phyloP scores from a whole-genome alignment of 1,284 basidiomycete genomes.

The Cryptococcus sp. region DNA sequence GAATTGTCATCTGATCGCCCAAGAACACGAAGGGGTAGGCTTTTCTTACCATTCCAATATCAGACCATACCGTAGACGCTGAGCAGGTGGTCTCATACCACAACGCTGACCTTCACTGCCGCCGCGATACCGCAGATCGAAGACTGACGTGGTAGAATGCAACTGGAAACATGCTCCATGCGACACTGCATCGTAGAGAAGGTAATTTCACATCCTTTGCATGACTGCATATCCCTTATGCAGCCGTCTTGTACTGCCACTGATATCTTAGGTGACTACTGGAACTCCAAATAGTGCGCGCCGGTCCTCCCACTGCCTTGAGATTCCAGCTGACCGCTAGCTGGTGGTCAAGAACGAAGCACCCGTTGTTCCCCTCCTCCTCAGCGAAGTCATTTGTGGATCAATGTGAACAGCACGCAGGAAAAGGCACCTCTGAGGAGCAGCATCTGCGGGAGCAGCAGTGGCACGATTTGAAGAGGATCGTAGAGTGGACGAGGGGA shows the following conservation, averaged over 20 bases:
- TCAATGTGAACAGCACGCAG: conserved; percentile 25
- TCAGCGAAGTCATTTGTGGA: conserved; percentile 41
- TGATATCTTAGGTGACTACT: conserved; percentile 36
- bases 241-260: background rate
- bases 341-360: conserved; percentile 30
- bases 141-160: conserved; percentile 18
- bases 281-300: conserved; percentile 48
- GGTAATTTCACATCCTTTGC: conserved; percentile 18
- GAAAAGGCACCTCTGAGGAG: conserved; percentile 9
- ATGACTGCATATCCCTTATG: no score
- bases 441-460: conserved; percentile 26
- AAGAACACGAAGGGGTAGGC: conserved; percentile 37
- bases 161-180: conserved; percentile 43
- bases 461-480: conserved; percentile 39
- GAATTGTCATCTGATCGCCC: conserved; percentile 39
- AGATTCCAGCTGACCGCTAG: no score
- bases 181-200: conserved; percentile 44
- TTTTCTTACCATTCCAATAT: no score
- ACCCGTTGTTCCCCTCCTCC: conserved; percentile 27
- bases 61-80: no score
- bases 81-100: background rate
- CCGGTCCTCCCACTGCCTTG: no score
- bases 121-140: background rate
- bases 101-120: background rate
- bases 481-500: conserved; percentile 41